Percentiles rank a stretch among this genome's conserved stretches.
Evolutionary conservation across 768 basidiomycete genomes (phyloP).

Genomic region (Thelephora ganbajun): DNA sequence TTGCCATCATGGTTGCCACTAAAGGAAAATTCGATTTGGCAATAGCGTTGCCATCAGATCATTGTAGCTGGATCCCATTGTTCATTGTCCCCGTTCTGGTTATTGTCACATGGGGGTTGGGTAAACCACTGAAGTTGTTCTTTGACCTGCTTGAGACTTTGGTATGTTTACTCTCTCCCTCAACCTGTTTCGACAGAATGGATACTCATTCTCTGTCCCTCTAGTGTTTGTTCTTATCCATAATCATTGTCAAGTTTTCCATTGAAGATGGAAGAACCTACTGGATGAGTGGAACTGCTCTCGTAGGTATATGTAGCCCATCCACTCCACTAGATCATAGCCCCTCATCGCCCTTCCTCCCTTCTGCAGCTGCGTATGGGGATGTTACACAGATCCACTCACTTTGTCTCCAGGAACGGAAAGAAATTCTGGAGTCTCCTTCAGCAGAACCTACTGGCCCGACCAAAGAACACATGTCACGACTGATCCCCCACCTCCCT

Average conservation of each 20-base stretch:
- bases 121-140: slow-evolving; percentile 5
- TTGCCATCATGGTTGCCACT: too few species aligned
- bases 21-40: slow-evolving; percentile 8
- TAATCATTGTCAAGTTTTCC: slow-evolving; percentile 7
- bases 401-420: too few species aligned
- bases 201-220: neutral
- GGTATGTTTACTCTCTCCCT: neutral
- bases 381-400: too few species aligned
- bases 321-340: too few species aligned
- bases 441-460: too few species aligned
- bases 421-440: too few species aligned
- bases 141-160: slow-evolving; percentile 9
- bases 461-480: too few species aligned
- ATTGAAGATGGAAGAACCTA: slow-evolving; percentile 6
- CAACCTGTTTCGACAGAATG: neutral
- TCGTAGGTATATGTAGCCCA: too few species aligned
- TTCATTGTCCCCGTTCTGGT: slow-evolving; percentile 7
- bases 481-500: too few species aligned
- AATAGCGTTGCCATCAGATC: slow-evolving; percentile 4
- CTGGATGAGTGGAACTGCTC: too few species aligned
- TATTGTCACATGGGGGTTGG: slow-evolving; percentile 6
- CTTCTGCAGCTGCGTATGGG: slow-evolving; percentile 1
- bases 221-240: slow-evolving; percentile 7
- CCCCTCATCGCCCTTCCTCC: neutral
- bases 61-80: slow-evolving; percentile 7